Base-by-base conservation (phyloP, 2,329 filamentous ascomycete genomes). In the Diaporthe capsici region DNA sequence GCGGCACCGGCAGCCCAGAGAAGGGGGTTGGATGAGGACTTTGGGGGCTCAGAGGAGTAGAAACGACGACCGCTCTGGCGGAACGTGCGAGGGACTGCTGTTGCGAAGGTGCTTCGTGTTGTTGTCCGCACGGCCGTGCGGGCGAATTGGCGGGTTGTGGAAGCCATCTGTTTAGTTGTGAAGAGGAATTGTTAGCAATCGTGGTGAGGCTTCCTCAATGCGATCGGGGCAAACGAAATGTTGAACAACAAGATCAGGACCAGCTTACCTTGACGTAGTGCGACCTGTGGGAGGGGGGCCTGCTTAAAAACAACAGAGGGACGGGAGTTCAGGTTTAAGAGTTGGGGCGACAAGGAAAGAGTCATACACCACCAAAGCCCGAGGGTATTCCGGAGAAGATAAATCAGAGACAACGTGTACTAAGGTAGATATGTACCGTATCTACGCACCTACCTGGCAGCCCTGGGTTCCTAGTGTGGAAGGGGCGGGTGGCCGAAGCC, bases 51-150 rank as follows among this genome's bases (percentile, higher is more conserved):
- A 74, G 94, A 93, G 60, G 95, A 93, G 87, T 97, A 98, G 85
- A 92, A 92, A 79, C 95, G 94, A 80, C 93, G 94, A 81, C 91
- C 91, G 81, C 93, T 89, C 82, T 92, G 91, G 84, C 93, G 94
- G 88, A 95, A 92, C 79, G 93, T 90, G 80, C 93, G 91, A 73
- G 90, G 88, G 61, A 89, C 87, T 73, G 89, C 87, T 79, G 76
- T 71, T 42, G 88, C 86, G 83, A 94, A 89, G 78, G 90, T 87
- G 81, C 87, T 90, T 81, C 90, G 91, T 60, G 90, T 85, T 72
- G 88, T 84, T 80, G 90, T 87, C 81, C 91, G 90, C 82, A 93
- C 86, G 75, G 92, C 87, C 79, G 89, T 86, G 82, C 90, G 90
- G 83, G 88, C 85, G 81, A 91, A 86, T 79, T 89, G 88, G 80